Evolutionary conservation across 192 early-diverging fungal species (phyloP).

Genomic region (Umbelopsis sp.): DNA sequence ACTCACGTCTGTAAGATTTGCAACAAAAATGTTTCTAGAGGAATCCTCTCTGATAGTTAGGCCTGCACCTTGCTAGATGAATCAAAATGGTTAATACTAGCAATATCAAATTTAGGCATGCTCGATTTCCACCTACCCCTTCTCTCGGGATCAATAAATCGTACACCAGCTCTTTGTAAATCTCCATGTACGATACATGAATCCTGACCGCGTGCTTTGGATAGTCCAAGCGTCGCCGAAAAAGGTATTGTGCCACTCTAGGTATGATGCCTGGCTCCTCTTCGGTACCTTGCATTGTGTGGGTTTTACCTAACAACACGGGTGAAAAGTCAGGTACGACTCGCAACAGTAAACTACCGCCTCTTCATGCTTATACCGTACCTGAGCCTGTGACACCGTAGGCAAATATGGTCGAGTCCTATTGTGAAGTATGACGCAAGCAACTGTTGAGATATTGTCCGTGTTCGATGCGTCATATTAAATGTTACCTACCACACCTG

Average conservation of each 20-base stretch:
- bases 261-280: conserved; percentile 64
- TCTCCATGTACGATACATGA: conserved; percentile 64
- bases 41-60: conserved; percentile 61
- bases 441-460: not conserved
- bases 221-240: conserved; percentile 31
- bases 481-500: conserved; percentile 40
- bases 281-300: conserved; percentile 61
- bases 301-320: conserved; percentile 51
- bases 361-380: not conserved
- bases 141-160: conserved; percentile 54
- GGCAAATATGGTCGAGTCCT: conserved; percentile 68
- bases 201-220: conserved; percentile 30
- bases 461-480: not conserved
- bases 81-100: conserved; percentile 8
- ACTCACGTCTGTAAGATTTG: conserved; percentile 52
- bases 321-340: not conserved
- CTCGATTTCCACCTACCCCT: conserved; percentile 13
- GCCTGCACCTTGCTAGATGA: conserved; percentile 16
- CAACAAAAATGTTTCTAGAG: conserved; percentile 53
- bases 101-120: not conserved
- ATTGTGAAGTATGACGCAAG: not conserved
- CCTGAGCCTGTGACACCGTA: conserved; percentile 71
- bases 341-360: not conserved
- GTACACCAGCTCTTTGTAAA: conserved; percentile 68
- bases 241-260: conserved; percentile 55